These are phyloP conservation scores for Primulina eburnea DNA, from an alignment of 257 asterid species.

Conservation along the genomic window DNA sequence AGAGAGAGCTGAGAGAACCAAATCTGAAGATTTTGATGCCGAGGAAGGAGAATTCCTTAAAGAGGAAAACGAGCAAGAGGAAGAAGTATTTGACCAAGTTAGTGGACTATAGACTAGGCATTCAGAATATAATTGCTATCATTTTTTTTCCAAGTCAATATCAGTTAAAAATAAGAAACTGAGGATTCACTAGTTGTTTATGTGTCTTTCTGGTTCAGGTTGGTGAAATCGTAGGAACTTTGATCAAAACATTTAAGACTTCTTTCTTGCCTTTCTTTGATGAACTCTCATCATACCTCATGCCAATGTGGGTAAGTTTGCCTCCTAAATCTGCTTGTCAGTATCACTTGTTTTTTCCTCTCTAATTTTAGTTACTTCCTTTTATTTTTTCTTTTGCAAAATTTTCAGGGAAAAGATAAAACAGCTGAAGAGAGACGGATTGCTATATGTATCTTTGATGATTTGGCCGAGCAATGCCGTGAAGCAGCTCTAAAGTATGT, in stretches of 20 bases:
- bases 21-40: conserved; percentile 98
- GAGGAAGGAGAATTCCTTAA: conserved; percentile 92
- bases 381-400: too few relatives aligned
- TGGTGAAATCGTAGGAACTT: conserved; percentile 90
- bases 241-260: conserved; percentile 84
- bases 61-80: conserved; percentile 99
- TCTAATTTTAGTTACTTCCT: too few relatives aligned
- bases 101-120: conserved; percentile 4
- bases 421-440: conserved; percentile 97
- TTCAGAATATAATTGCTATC: too few relatives aligned
- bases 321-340: too few relatives aligned
- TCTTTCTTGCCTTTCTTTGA: conserved; percentile 97
- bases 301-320: conserved; percentile 98
- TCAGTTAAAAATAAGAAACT: too few relatives aligned
- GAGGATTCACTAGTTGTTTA: too few relatives aligned
- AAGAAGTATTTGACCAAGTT: conserved; percentile 97
- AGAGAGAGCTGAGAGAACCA: conserved; percentile 86
- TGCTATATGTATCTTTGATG: conserved; percentile 97
- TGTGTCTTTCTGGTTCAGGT: conserved; percentile 42
- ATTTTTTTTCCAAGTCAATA: too few relatives aligned
- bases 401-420: conserved; percentile 78
- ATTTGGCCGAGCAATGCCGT: conserved; percentile 95
- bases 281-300: conserved; percentile 71
- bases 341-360: not conserved
- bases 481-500: conserved; percentile 77